Conservation (phyloP, 257 asterid species). For the Anisodus tanguticus region DNA sequence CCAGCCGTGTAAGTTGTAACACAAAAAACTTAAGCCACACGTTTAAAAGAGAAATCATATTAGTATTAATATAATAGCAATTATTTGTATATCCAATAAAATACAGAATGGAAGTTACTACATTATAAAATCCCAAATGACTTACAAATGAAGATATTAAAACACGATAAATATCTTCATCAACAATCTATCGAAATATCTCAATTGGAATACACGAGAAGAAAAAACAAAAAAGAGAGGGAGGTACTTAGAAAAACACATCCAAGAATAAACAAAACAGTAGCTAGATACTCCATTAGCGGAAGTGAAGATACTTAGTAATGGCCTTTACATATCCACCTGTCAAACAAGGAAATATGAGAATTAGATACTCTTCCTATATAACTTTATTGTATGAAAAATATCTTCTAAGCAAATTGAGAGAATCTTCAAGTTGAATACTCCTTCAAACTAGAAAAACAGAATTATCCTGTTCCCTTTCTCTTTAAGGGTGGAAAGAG, state of each 20-base stretch:
- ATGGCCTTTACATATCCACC: background rate
- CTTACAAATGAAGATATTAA: background rate
- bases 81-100: background rate
- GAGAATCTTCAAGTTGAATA: background rate
- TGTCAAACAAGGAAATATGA: background rate
- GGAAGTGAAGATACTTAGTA: background rate
- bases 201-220: background rate
- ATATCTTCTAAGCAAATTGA: background rate
- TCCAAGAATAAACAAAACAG: background rate
- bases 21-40: background rate
- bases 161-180: background rate
- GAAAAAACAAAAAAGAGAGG: background rate
- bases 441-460: background rate
- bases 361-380: background rate
- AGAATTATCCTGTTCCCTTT: background rate
- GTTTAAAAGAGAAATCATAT: background rate
- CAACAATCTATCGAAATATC: background rate
- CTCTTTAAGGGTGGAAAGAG: background rate
- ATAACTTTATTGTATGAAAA: background rate
- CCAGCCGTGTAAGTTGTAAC: background rate
- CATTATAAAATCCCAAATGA: background rate
- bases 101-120: background rate
- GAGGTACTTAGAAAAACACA: background rate
- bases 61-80: too few relatives aligned
- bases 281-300: slow-evolving; percentile 10